Percentiles rank a stretch among this genome's conserved stretches.
Conservation (phyloP, 192 early-diverging fungal genomes). For the Coemansia sp. region DNA sequence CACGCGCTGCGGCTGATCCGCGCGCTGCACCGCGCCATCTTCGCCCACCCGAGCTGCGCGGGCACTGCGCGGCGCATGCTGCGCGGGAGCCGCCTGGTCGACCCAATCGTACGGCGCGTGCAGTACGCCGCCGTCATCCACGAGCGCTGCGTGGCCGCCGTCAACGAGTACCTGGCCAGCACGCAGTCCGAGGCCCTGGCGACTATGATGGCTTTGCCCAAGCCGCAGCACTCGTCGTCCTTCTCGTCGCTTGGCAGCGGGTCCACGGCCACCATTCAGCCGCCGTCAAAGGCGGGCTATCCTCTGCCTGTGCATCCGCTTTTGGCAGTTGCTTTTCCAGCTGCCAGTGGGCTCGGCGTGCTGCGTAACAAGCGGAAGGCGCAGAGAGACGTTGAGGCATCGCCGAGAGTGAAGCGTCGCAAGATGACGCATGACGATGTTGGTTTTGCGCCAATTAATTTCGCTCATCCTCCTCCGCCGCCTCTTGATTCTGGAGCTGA, state of each 20-base stretch:
- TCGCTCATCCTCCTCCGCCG: neutral
- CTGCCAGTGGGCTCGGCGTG: neutral
- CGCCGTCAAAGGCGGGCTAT: neutral
- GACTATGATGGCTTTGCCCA: constrained; percentile 14
- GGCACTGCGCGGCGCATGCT: constrained; percentile 36
- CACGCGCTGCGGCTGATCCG: constrained; percentile 29
- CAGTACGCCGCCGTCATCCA: constrained; percentile 47
- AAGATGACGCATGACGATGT: constrained; percentile 37
- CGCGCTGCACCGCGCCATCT: constrained; percentile 31
- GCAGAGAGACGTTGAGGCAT: constrained; percentile 32
- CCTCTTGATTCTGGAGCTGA: neutral
- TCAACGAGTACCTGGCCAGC: constrained; percentile 13
- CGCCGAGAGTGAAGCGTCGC: constrained; percentile 44
- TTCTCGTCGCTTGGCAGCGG: neutral
- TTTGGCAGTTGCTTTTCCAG: neutral
- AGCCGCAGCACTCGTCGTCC: neutral
- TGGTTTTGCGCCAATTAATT: neutral
- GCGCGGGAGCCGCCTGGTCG: constrained; percentile 43
- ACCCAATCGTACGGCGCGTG: constrained; percentile 41
- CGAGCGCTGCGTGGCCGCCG: constrained; percentile 19
- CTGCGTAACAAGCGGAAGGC: constrained; percentile 24
- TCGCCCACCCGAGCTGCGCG: constrained; percentile 36
- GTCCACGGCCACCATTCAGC: neutral
- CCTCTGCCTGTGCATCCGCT: neutral
- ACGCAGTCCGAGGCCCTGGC: constrained; percentile 18